A percentile compares a stretch with the other conserved stretches of the same genome.
Conservation (phyloP, 257 asterid genomes). For the Rauvolfia tetraphylla region DNA sequence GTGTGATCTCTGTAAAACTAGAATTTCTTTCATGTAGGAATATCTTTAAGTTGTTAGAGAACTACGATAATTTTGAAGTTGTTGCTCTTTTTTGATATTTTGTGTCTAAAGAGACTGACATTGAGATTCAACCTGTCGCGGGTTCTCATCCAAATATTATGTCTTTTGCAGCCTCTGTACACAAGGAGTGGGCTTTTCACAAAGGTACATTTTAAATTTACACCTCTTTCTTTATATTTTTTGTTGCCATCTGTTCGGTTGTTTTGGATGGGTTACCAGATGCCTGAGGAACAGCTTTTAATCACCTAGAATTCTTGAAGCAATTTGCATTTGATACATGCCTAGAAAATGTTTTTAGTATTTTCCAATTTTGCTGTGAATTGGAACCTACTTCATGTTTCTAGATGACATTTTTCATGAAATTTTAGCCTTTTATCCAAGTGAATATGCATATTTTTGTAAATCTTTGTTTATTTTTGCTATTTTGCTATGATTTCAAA, state of each 20-base stretch:
- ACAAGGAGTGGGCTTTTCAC: conserved; percentile 74
- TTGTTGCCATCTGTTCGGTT: not conserved
- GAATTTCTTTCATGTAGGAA: not conserved
- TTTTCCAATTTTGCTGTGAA: not conserved
- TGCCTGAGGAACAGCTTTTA: not conserved
- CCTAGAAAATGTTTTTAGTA: not conserved
- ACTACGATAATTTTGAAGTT: not conserved
- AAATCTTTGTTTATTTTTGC: not conserved
- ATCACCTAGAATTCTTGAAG: not conserved
- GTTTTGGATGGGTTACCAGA: not conserved
- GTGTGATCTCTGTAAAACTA: not conserved
- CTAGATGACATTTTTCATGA: not conserved
- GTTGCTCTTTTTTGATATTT: not conserved
- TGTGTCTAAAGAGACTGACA: not conserved
- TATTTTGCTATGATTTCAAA: not conserved
- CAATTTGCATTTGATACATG: conserved; percentile 1
- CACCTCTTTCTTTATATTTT: not conserved
- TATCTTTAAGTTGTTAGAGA: conserved; percentile 1
- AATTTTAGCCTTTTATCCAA: no score
- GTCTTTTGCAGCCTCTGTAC: conserved; percentile 68
- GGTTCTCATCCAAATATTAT: conserved; percentile 17
- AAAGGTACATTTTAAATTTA: conserved; percentile 53
- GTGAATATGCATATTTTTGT: not conserved
- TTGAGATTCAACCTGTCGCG: conserved; percentile 2
- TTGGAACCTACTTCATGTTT: not conserved